Base-by-base conservation (phyloP, 2,329 filamentous ascomycete genomes). In the Diaporthe longicolla region DNA sequence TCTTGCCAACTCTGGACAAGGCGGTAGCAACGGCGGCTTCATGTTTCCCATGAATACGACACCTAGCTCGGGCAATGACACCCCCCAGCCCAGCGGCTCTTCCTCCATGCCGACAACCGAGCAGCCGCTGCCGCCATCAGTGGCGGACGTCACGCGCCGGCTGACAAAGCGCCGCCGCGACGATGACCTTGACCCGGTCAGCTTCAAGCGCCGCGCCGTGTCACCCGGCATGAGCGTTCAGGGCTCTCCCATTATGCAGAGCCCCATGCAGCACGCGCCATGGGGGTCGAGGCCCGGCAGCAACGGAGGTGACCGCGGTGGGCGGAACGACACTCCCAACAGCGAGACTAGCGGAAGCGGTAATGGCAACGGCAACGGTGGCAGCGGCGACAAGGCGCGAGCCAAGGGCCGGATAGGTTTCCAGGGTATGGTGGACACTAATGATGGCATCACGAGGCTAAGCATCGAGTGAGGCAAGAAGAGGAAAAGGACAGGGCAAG, bases 361-460 rank as follows among this genome's bases (percentile, higher is more conserved):
- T 35, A 77, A 80, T 21, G 74, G 81, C 37, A 77, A 80, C 24
- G 74, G 81, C 40, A 77, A 79, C 10, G 88, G 87, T 73, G 73
- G 81, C 50, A 76, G 79, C 9, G 88, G 88, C 73, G 87, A 89
- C 15, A 82, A 86, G 78, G 85, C 87, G 77, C 79, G 85, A 68
- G 85, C 88, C 78, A 89, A 88, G 81, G 92, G 87, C 76, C 83
- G 94, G 45, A 87, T 97, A 19, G 95, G 95, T 11, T 89, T 97
- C 78, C 95, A 98, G 83, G 95, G 95, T 1, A 98, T 98, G 95
- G 93, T 91, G 24, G 96, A 98, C 83, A 96, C 96, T n/a, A 95
- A 95, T 81, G 96, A 98, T 82, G 94, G 95, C 1, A 88, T 98
- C 77, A 98, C 98, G 93, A 95, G 96, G 79, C 97, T 98, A 94